Base-by-base conservation (phyloP, 768 basidiomycete species). In the Exidia glandulosa region DNA sequence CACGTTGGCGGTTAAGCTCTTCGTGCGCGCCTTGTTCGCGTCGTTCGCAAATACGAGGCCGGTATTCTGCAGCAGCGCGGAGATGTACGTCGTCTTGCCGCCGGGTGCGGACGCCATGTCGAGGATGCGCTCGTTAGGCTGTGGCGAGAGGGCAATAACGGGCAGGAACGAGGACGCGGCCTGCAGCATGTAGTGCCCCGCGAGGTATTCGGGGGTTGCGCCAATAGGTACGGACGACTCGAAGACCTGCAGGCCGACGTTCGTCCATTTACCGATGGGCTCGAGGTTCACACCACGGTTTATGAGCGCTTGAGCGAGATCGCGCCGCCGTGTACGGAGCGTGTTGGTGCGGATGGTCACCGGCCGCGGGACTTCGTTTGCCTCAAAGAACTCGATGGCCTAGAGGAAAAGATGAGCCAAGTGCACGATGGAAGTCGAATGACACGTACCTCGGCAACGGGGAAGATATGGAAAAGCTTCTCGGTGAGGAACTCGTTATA, bases 91-190 rank as follows among this genome's bases (percentile, higher is more conserved):
- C 47, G 96, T 90, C 75, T 99, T 99, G 5, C 96, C 96, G 30
- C 96, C 96, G 0, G 96, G 96, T 0, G 96, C 94, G 54, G 94
- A 95, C 2, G 95, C 94, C 95, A 99, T 98, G 71, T 99, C 96
- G 60, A 99, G 81, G 12, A 97, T 83, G 12, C 94, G 88, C 69
- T 98, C 96, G 61, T 90, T 82, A 2, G 93, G 92, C 68, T 94
- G 88, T 4, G 96, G 96, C 29, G 83, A 78, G 37, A 99, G 86
- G 3, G 96, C 92, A 63, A 98, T 94, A 68, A 98, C 96, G 58
- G 96, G 96, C n/a, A 99, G 81, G 80, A 99, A 97, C 1, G 96
- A 98, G 4, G 94, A 95, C 12, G 96, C 96, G 5, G 96, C 92
- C 77, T 99, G 96, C 29, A 98, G 88, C 91, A 99, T 98, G 74